Evolutionary conservation across 164 flowering plant species (phyloP).

Genomic region (Aristolochia californica): DNA sequence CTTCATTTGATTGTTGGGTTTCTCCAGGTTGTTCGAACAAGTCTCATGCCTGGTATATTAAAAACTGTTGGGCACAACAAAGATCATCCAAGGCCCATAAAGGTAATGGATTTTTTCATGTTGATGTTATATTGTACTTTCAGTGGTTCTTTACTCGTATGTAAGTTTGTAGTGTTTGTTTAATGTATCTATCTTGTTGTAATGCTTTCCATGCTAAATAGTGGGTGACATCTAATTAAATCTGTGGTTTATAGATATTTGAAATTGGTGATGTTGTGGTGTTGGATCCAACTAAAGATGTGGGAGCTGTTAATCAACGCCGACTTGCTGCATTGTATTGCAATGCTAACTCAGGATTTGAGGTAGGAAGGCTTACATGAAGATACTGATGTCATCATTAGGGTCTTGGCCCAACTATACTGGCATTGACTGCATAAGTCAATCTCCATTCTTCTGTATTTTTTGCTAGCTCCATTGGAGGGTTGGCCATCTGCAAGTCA

Average conservation of each 20-base stretch:
- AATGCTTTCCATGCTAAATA: no score
- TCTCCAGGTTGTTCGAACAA: slow-evolving; percentile 64
- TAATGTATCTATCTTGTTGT: not conserved
- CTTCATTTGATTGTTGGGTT: not conserved
- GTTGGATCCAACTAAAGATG: slow-evolving; percentile 57
- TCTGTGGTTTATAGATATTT: slow-evolving; percentile 34
- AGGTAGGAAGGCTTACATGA: slow-evolving; percentile 31
- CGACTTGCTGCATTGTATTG: slow-evolving; percentile 77
- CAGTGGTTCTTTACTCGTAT: not conserved
- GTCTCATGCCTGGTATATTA: slow-evolving; percentile 80
- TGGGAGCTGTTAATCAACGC: slow-evolving; percentile 68
- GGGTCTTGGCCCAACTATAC: no score
- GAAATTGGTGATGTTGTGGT: slow-evolving; percentile 78
- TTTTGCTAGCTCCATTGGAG: no score
- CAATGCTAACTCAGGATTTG: slow-evolving; percentile 82
- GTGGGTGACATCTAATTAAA: not conserved
- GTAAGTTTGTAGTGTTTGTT: not conserved
- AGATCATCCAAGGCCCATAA: slow-evolving; percentile 88
- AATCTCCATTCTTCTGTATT: no score
- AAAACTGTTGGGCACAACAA: slow-evolving; percentile 78
- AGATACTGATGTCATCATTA: no score
- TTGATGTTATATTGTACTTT: not conserved
- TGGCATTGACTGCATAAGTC: no score
- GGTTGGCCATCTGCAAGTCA: no score
- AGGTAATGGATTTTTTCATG: slow-evolving; percentile 31